Evolutionary conservation across 495 filamentous ascomycete genomes (phyloP).

Genomic region (Ramalina peruviana): DNA sequence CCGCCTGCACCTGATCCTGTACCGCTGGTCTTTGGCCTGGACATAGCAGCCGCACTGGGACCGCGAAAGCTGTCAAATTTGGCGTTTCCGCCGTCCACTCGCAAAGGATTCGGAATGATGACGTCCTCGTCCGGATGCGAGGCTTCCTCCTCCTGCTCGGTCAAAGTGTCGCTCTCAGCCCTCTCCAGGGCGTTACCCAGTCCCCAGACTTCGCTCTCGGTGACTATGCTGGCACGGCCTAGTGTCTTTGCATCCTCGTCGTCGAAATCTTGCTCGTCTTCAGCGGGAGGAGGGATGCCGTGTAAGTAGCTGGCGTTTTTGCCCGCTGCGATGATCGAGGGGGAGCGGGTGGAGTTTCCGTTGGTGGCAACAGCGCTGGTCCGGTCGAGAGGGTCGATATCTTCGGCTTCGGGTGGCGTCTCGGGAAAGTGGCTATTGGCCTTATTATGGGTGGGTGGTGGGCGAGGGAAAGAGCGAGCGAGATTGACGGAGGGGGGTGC

Average conservation of each 20-base stretch:
- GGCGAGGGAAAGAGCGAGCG: not conserved
- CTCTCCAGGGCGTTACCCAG: not conserved
- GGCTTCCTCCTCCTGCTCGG: no score
- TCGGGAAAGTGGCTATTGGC: not conserved
- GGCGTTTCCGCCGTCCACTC: no score
- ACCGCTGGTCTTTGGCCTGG: no score
- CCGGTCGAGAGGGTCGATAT: not conserved
- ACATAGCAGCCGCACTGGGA: no score
- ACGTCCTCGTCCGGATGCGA: no score
- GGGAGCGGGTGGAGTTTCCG: not conserved
- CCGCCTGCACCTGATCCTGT: no score
- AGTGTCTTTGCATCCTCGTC: not conserved
- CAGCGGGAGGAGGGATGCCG: not conserved
- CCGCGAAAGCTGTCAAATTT: no score
- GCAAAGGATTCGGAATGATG: no score
- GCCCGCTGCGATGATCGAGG: not conserved
- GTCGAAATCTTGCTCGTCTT: not conserved
- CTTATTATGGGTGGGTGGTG: not conserved
- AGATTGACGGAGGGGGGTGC: not conserved
- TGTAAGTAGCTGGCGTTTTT: not conserved
- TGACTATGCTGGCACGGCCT: not conserved
- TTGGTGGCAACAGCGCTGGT: not conserved
- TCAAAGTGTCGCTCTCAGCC: not conserved
- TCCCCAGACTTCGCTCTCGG: constrained; percentile 1
- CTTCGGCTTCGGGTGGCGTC: not conserved